These are phyloP conservation scores for Suillus americanus DNA, from an alignment of 768 basidiomycete genomes.

Conservation along the genomic window DNA sequence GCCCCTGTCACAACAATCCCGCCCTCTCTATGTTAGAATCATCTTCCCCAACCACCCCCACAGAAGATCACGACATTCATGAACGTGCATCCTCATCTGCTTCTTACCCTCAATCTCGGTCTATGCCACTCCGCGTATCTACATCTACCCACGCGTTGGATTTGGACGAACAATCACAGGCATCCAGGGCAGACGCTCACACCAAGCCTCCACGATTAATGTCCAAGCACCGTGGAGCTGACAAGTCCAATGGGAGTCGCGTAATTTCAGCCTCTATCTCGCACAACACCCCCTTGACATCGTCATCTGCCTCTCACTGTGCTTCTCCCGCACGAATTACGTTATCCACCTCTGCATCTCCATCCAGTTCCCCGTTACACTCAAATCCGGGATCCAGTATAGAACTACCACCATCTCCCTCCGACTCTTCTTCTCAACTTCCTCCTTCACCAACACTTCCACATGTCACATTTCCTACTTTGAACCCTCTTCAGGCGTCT, in stretches of 20 bases:
- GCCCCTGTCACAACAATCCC: background rate
- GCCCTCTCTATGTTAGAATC: background rate
- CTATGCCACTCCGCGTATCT: background rate
- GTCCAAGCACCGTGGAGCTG: conserved; percentile 18
- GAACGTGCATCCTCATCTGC: background rate
- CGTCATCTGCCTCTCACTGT: background rate
- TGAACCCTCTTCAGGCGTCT: conserved; percentile 19
- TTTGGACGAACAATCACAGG: conserved; percentile 12
- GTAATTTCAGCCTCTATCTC: conserved; percentile 9
- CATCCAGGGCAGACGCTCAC: conserved; percentile 6
- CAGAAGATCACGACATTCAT: background rate
- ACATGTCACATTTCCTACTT: conserved; percentile 11
- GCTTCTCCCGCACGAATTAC: background rate
- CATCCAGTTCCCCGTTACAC: conserved; percentile 3
- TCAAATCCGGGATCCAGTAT: background rate
- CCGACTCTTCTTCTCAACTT: background rate
- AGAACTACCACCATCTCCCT: background rate
- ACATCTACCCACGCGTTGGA: conserved; percentile 4
- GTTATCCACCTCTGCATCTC: conserved; percentile 12
- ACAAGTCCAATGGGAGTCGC: conserved; percentile 8
- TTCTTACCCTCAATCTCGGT: background rate
- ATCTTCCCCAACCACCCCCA: background rate
- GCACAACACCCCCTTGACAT: background rate
- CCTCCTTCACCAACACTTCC: conserved; percentile 23
- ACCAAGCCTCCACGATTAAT: conserved; percentile 19